Percentiles rank a stretch among this genome's conserved stretches.
Conservation (phyloP, 176 grass and related monocot species). For the Urochloa ruziziensis region DNA sequence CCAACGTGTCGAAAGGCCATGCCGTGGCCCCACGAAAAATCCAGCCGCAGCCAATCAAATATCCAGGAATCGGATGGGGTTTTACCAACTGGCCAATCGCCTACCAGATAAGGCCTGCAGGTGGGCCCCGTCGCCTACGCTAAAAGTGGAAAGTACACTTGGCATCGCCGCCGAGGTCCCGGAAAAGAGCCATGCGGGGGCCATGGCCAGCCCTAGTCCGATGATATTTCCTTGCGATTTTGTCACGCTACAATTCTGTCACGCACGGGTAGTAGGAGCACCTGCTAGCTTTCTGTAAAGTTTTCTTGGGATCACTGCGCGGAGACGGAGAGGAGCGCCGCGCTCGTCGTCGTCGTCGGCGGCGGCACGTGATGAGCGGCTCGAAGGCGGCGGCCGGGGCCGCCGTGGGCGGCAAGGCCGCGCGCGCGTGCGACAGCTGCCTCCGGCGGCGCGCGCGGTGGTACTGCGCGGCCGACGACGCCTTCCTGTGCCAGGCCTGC, state of each 20-base stretch:
- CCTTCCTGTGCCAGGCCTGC: conserved; percentile 85
- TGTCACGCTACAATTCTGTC: background rate
- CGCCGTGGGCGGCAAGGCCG: conserved; percentile 61
- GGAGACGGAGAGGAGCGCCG: background rate
- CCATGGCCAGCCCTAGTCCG: background rate
- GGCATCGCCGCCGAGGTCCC: conserved; percentile 4
- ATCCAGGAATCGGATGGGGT: conserved; percentile 28
- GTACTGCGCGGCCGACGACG: conserved; percentile 91
- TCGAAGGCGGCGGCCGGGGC: conserved; percentile 37
- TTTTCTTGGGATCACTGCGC: background rate
- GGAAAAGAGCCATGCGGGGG: conserved; percentile 28
- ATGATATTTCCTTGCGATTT: conserved; percentile 29
- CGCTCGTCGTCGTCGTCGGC: background rate
- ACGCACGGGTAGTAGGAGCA: background rate
- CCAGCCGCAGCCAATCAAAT: conserved; percentile 41
- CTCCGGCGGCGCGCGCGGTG: conserved; percentile 74
- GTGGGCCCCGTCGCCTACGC: background rate
- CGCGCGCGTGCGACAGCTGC: conserved; percentile 80
- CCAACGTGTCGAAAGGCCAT: conserved; percentile 1
- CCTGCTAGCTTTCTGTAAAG: background rate
- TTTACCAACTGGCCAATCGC: conserved; percentile 33
- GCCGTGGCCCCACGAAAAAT: conserved; percentile 44
- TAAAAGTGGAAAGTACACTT: conserved; percentile 43
- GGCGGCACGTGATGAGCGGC: conserved; percentile 40
- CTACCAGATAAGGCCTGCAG: conserved; percentile 49